These are phyloP conservation scores for Cytospora chrysosperma DNA, from an alignment of 2,329 filamentous ascomycete genomes.

Conservation along the genomic window DNA sequence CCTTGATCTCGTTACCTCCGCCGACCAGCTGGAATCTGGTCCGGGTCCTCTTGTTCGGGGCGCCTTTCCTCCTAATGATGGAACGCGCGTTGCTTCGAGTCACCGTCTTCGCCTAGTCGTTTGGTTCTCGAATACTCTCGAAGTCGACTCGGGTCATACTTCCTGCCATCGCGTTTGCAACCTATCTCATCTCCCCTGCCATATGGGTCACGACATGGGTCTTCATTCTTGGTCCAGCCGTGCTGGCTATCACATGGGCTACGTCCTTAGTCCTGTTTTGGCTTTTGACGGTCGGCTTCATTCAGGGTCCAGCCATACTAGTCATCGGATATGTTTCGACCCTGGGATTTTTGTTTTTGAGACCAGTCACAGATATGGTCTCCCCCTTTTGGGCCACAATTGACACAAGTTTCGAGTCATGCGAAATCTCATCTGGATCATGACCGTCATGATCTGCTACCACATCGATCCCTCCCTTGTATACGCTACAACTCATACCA, in stretches of 20 bases:
- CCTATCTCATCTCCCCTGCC: neutral
- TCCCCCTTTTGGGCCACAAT: neutral
- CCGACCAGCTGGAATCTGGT: neutral
- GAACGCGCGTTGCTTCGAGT: neutral
- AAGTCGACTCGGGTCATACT: neutral
- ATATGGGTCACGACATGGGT: neutral
- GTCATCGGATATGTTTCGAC: neutral
- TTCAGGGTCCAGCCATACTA: neutral
- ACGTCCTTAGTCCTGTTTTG: neutral
- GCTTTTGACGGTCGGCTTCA: neutral
- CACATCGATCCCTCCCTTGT: neutral
- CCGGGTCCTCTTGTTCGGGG: neutral
- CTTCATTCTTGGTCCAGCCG: too few relatives aligned
- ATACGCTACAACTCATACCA: neutral
- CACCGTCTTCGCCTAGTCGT: neutral
- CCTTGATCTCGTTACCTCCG: neutral
- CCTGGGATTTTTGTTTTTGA: neutral
- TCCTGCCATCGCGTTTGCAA: neutral
- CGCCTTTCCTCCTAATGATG: neutral
- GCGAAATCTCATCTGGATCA: neutral
- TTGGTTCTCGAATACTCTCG: neutral
- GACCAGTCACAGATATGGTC: neutral
- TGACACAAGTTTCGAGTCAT: neutral
- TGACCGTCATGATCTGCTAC: neutral
- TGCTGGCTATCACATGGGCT: neutral